Evolutionary conservation across 805 yeast genomes (phyloP).

Genomic region (Diddensiella santjacobensis): DNA sequence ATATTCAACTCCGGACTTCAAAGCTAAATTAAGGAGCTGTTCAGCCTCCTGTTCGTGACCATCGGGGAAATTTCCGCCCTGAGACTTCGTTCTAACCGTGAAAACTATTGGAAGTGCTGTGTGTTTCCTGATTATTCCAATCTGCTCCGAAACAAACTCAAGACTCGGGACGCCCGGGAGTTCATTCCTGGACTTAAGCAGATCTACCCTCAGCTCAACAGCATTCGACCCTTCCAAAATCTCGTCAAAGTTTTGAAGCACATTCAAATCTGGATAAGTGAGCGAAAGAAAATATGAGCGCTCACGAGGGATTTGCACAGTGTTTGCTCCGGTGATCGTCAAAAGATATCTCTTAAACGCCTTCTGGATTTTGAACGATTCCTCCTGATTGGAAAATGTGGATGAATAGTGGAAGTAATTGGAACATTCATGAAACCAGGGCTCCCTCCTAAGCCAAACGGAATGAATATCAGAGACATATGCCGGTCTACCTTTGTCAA

Average conservation of each 20-base stretch:
- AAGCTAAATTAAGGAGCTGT: constrained; percentile 54
- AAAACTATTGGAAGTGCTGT: constrained; percentile 72
- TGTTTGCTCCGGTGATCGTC: constrained; percentile 55
- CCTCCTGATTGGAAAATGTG: constrained; percentile 54
- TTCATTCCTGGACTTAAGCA: constrained; percentile 42
- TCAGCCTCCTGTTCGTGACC: constrained; percentile 45
- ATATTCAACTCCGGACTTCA: constrained; percentile 74
- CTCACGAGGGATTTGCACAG: constrained; percentile 38
- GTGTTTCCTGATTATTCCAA: constrained; percentile 62
- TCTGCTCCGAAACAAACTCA: constrained; percentile 65
- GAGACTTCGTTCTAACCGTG: constrained; percentile 71
- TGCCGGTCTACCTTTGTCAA: constrained; percentile 85
- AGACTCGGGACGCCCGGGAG: constrained; percentile 31
- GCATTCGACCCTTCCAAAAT: constrained; percentile 71
- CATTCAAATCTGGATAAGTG: constrained; percentile 59
- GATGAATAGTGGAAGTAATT: constrained; percentile 74
- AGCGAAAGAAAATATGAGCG: constrained; percentile 67
- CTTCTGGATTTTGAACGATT: constrained; percentile 53
- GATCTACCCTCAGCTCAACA: constrained; percentile 79
- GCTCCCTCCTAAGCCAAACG: constrained; percentile 82
- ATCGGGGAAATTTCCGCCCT: constrained; percentile 81
- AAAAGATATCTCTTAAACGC: constrained; percentile 57
- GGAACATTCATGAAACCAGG: constrained; percentile 75
- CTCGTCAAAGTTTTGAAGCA: constrained; percentile 45
- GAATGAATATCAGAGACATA: constrained; percentile 71